Evolutionary conservation across 371 early-diverging fungal species (phyloP).

Genomic region (Chytridium lagenaria): DNA sequence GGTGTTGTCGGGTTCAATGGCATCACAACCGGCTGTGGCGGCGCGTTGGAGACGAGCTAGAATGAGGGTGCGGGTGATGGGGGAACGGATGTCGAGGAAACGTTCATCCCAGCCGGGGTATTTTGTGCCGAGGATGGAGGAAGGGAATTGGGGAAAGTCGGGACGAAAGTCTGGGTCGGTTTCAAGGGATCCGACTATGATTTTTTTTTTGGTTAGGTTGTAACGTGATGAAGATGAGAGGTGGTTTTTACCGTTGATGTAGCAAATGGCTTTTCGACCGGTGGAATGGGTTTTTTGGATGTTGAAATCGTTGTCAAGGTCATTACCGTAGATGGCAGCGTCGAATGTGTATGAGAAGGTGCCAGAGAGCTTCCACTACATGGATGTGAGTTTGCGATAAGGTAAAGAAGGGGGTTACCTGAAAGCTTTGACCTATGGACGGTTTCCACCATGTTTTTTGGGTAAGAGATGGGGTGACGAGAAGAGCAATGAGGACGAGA

Average conservation of each 20-base stretch:
- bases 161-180: conserved; percentile 12
- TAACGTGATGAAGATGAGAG: not conserved
- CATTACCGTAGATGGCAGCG: not conserved
- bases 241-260: conserved; percentile 8
- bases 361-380: not conserved
- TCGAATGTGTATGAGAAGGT: not conserved
- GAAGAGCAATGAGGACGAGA: not conserved
- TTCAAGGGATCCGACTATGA: conserved; percentile 34
- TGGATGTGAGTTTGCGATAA: too few species aligned
- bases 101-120: conserved; percentile 37
- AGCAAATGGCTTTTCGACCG: not conserved
- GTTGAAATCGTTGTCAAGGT: not conserved
- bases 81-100: conserved; percentile 28
- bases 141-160: conserved; percentile 18
- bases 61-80: conserved; percentile 16
- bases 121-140: conserved; percentile 17
- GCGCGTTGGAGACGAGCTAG: conserved; percentile 11
- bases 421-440: not conserved
- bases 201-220: too few species aligned
- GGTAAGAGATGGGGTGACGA: not conserved
- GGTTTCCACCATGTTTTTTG: not conserved
- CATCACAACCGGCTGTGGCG: conserved; percentile 21
- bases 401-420: too few species aligned
- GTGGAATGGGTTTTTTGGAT: not conserved
- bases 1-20: conserved; percentile 42